Evolutionary conservation across 257 asterid genomes (phyloP).

Genomic region (Petunia axillaris): DNA sequence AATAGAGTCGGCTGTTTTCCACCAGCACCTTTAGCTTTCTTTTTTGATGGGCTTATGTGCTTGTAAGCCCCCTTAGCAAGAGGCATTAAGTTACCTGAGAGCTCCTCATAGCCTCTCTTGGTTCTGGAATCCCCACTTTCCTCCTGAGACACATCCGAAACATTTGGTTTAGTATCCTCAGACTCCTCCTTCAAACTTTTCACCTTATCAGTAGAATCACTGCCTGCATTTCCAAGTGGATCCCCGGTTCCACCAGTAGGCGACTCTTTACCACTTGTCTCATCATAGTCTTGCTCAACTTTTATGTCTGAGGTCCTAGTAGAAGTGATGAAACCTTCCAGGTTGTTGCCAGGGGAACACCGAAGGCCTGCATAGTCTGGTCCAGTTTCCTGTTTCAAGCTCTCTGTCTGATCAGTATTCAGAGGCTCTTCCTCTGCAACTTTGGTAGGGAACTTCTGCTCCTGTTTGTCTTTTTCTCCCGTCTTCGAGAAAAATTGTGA

Average conservation of each 20-base stretch:
- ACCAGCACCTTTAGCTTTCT: conserved; percentile 32
- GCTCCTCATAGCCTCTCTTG: conserved; percentile 43
- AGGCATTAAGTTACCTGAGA: conserved; percentile 34
- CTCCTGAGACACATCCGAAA: conserved; percentile 20
- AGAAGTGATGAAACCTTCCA: conserved; percentile 34
- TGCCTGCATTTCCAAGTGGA: conserved; percentile 53
- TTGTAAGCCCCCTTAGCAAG: conserved; percentile 25
- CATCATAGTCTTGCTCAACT: conserved; percentile 45
- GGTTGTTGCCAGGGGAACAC: conserved; percentile 22
- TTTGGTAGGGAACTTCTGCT: conserved; percentile 36
- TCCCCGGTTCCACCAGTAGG: conserved; percentile 32
- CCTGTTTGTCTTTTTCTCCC: conserved; percentile 36
- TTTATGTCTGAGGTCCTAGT: conserved; percentile 25
- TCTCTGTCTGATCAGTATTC: conserved; percentile 36
- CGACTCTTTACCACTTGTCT: conserved; percentile 38
- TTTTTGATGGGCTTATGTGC: conserved; percentile 28
- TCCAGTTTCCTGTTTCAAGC: conserved; percentile 48
- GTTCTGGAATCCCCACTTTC: conserved; percentile 24
- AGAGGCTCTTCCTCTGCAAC: conserved; percentile 39
- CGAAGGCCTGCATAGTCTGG: conserved; percentile 28
- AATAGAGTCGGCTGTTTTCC: conserved; percentile 69
- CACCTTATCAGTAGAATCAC: conserved; percentile 33
- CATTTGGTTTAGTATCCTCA: conserved; percentile 26
- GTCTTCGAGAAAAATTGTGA: conserved; percentile 75
- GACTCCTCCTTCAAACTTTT: conserved; percentile 23